phyloP scores from a whole-genome alignment of 1,284 basidiomycete genomes.

The Coniferiporia sulphurascens region DNA sequence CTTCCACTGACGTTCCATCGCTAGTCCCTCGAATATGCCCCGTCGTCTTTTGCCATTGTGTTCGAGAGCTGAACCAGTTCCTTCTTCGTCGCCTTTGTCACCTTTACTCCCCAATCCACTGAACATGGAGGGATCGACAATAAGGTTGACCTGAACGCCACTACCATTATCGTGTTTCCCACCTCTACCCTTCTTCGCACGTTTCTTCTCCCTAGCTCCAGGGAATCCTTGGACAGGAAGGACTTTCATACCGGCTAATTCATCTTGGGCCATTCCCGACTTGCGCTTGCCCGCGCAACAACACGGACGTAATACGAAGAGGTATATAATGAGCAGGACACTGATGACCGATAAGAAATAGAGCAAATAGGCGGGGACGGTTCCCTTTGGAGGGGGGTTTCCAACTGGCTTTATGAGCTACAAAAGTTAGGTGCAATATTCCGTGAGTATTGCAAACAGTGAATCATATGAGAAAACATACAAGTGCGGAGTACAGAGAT shows the following conservation, averaged over 20 bases:
- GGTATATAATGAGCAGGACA: constrained; percentile 44
- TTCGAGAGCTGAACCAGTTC: constrained; percentile 24
- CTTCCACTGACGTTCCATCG: constrained; percentile 61
- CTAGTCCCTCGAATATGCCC: constrained; percentile 53
- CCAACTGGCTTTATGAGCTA: constrained; percentile 53
- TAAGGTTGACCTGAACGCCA: constrained; percentile 65
- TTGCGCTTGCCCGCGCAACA: constrained; percentile 35
- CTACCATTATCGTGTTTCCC: constrained; percentile 32
- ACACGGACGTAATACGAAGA: constrained; percentile 56
- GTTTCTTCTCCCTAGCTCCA: constrained; percentile 32
- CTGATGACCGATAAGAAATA: constrained; percentile 54
- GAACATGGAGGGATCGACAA: constrained; percentile 61
- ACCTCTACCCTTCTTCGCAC: constrained; percentile 28
- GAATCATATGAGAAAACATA: constrained; percentile 26
- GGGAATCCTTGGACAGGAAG: constrained; percentile 50
- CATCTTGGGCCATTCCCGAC: constrained; percentile 26
- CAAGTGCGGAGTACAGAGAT: constrained; percentile 55
- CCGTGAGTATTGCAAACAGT: not conserved
- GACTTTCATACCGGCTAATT: constrained; percentile 54
- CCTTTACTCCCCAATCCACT: constrained; percentile 30
- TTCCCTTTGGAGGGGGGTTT: constrained; percentile 51
- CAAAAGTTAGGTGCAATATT: not conserved
- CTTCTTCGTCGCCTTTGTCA: constrained; percentile 24
- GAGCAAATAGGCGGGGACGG: constrained; percentile 49
- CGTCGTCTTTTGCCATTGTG: constrained; percentile 30